Evolutionary conservation across 176 grass and related monocot genomes (phyloP).

Genomic region (Carex scoparia): DNA sequence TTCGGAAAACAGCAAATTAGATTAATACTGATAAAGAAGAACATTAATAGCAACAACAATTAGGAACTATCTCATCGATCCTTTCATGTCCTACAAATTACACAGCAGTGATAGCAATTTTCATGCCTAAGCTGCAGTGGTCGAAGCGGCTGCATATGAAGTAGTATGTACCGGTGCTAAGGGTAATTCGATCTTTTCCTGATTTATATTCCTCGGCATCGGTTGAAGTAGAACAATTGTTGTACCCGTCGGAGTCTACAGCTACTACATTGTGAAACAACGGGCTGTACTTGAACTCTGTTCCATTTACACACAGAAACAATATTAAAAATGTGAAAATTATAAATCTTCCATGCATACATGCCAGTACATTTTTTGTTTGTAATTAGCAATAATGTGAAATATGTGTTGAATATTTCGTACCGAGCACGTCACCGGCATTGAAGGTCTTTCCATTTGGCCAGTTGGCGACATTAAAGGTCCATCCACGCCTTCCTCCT

Average conservation of each 20-base stretch:
- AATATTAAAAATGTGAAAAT: not conserved
- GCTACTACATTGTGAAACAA: constrained; percentile 56
- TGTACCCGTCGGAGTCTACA: constrained; percentile 36
- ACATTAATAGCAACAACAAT: not conserved
- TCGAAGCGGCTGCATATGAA: constrained; percentile 24
- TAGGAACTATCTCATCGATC: not conserved
- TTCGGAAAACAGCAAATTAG: not conserved
- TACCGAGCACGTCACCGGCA: constrained; percentile 58
- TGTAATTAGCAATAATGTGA: not conserved
- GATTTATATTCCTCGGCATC: not conserved
- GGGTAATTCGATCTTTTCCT: constrained; percentile 9
- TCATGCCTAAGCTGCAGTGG: constrained; percentile 24
- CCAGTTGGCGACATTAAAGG: constrained; percentile 41
- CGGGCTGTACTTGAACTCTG: constrained; percentile 58
- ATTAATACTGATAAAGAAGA: not conserved
- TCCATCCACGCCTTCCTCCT: constrained; percentile 49
- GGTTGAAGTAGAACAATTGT: constrained; percentile 14
- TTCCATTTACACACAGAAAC: not conserved
- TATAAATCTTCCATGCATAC: not conserved
- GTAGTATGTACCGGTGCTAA: constrained; percentile 8
- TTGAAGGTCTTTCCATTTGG: constrained; percentile 63
- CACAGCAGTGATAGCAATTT: constrained; percentile 18
- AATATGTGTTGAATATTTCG: not conserved
- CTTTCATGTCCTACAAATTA: not conserved
- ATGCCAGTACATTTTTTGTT: not conserved